Evolutionary conservation across 108 stramenopile genomes (phyloP), one percentile per base, ranked within the genome.

Genomic region (Aurantiochytrium sp.): DNA sequence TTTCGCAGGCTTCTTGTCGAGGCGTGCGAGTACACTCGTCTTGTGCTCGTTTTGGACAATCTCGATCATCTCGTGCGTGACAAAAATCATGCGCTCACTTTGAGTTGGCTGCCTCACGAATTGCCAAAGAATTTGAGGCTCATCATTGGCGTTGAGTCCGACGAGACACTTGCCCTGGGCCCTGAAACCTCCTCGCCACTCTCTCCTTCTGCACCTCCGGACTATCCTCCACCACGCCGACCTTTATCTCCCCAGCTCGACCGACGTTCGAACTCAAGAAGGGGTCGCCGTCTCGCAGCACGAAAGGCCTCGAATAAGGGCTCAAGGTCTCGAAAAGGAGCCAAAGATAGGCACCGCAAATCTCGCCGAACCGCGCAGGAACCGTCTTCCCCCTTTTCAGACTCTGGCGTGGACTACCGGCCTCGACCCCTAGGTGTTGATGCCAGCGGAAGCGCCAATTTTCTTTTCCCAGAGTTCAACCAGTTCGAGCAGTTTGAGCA

Each of bases 11-110:
- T 53, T 16, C 51, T 83, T 47, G 45, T 83, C 45, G 76, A 83
- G 23, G 76, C 51, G 6, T 83, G 76, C 51, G 51, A 83, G 49
- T 83, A 53, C 51, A 23, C 76, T 6, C 45, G 51, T 6, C 49
- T 83, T 12, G 76, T 83, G 45, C 76, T 83, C 49, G 76, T 83
- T 14, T 16, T 83, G 25, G 76, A 83, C 51, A 83, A 83, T 35
- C 76, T 83, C 19, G 76, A 83, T 23, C 76, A 83, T 53, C 76
- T 83, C n/a, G 49, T 53, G 12, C 76, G 76, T 23, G 76, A 83
- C 51, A 83, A 83, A 23, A 83, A 83, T 45, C 76, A 83, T 12
- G 76, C 76, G 51, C n/a, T 83, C n/a, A 83, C 76, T 55, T 45
- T 83, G 8, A 47, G 76, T 3, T 83, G 76, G 76, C 4, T 83